Percentiles rank a stretch among this genome's conserved stretches.
Conservation (phyloP, 106 monocot species). For the Dendrobium catenatum region DNA sequence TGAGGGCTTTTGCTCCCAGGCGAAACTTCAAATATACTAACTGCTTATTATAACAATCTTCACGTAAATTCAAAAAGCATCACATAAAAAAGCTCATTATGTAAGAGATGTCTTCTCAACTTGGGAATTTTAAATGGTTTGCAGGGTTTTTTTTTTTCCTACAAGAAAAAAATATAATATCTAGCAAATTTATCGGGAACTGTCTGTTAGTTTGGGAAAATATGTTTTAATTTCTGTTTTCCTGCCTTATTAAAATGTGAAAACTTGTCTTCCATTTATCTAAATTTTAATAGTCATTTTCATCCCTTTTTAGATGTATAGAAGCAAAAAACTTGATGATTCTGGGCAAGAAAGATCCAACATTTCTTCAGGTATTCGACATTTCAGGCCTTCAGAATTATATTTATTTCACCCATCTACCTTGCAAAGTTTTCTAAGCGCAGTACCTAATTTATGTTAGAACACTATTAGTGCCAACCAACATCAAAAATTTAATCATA, state of each 20-base stretch:
- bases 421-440: too few species aligned
- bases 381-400: not conserved
- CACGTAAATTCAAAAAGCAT: too few species aligned
- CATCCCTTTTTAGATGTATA: slow-evolving; percentile 23
- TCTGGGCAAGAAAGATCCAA: slow-evolving; percentile 22
- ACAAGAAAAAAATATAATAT: not conserved
- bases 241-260: not conserved
- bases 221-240: not conserved
- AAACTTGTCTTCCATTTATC: not conserved
- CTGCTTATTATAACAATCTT: too few species aligned
- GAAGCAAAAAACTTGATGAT: slow-evolving; percentile 45
- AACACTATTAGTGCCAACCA: too few species aligned
- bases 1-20: too few species aligned
- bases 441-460: too few species aligned
- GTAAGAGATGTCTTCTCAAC: too few species aligned
- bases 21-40: too few species aligned
- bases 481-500: too few species aligned
- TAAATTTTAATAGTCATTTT: not conserved
- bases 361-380: slow-evolving; percentile 26
- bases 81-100: too few species aligned
- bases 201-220: not conserved
- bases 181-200: not conserved
- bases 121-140: too few species aligned
- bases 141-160: too few species aligned
- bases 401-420: not conserved